These are phyloP conservation scores for Catharanthus roseus DNA, from an alignment of 257 asterid species.

Conservation along the genomic window DNA sequence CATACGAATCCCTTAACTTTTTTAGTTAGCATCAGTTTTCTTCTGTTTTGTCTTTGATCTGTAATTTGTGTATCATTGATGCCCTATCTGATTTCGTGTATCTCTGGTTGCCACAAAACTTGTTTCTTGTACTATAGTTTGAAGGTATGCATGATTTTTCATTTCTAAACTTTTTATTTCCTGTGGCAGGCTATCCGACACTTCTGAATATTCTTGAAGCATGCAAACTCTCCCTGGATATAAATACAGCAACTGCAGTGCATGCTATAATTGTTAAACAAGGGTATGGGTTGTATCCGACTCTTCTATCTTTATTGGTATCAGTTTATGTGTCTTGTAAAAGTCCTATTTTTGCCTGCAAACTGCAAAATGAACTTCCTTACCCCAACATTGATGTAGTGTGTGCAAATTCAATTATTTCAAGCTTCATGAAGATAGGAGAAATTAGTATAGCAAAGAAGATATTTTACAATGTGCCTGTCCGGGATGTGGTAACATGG, in stretches of 20 bases:
- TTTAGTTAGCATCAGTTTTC: neutral
- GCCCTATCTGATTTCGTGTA: neutral
- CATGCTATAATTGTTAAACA: conserved; percentile 49
- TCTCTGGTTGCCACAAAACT: neutral
- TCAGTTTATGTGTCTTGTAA: conserved; percentile 40
- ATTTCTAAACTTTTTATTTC: neutral
- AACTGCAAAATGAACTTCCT: conserved; percentile 37
- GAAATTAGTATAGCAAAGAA: conserved; percentile 50
- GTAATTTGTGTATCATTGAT: neutral
- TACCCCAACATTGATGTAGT: conserved; percentile 24
- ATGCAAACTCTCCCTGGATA: conserved; percentile 36
- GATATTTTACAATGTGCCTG: conserved; percentile 37
- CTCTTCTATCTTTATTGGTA: conserved; percentile 39
- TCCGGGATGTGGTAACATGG: conserved; percentile 74
- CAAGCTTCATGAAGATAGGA: conserved; percentile 50
- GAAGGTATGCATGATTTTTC: conserved; percentile 1
- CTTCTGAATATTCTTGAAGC: conserved; percentile 43
- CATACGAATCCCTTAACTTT: neutral
- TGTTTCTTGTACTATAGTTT: neutral
- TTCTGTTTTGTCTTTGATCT: neutral
- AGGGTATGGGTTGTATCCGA: conserved; percentile 41
- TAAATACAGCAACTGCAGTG: conserved; percentile 31
- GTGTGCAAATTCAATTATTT: conserved; percentile 47
- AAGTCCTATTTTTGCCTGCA: conserved; percentile 35
- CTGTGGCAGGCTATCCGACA: conserved; percentile 38